Evolutionary conservation across 179 eudicot species (phyloP), one percentile per base, ranked within the genome.

Genomic region (Drosera spatulata): DNA sequence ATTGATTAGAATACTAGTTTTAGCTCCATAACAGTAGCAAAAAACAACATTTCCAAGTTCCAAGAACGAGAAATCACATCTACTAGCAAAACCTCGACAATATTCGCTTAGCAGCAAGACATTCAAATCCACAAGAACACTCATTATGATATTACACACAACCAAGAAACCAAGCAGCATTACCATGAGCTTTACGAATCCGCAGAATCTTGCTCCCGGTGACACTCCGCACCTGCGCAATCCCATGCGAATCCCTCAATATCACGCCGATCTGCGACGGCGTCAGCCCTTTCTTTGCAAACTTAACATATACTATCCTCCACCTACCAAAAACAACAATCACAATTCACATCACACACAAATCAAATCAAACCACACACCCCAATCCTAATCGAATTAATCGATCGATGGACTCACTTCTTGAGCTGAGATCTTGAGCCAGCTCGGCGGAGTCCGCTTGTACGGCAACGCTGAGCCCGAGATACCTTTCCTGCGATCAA

Each of bases 101-200:
- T 6, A 42, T 3, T 42, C 45, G n/a, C 6, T 6, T 3, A 42
- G 3, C 4, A 42, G 6, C 6, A 42, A 3, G 3, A 3, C 6
- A n/a, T n/a, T n/a, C n/a, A n/a, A n/a, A 42, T 42, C 3, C 45
- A 22, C 0, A 9, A 44, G 1, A 6, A 38, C 39, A 39, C 45
- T 5, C 38, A 46, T 9, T 4, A 41, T 4, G 47, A 3, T 7
- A n/a, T n/a, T 12, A 47, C 1, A 48, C 6, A 10, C 13, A n/a
- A n/a, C n/a, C n/a, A n/a, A n/a, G n/a, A n/a, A n/a, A n/a, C n/a
- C n/a, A n/a, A n/a, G n/a, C n/a, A 13, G 6, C 10, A 14, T 13
- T 69, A 78, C 82, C 82, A 47, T 74, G 76, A 55, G 82, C 82
- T 64, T 74, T 78, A 59, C 74, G 82, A 55, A 77, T 74, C 60